Conservation (phyloP, 2,329 filamentous ascomycete species). For the Cadophora gregata region DNA sequence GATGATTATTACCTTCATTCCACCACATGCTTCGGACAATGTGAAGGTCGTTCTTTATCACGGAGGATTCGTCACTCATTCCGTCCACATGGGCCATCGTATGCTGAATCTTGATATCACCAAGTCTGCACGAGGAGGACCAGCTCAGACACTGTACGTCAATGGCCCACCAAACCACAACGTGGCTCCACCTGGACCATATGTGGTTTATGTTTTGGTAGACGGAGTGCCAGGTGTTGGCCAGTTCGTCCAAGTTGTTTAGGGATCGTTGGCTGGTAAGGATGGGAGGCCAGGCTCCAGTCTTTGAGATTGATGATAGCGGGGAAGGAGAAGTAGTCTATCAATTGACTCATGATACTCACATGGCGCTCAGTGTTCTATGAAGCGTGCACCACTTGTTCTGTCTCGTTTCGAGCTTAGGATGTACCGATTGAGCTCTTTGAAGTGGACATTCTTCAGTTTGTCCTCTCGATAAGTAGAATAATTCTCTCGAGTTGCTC, state of each 20-base stretch:
- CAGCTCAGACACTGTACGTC: slow-evolving; percentile 54
- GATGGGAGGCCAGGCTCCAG: not conserved
- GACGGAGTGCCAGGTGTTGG: slow-evolving; percentile 43
- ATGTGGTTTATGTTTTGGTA: slow-evolving; percentile 62
- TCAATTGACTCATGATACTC: slow-evolving; percentile 12
- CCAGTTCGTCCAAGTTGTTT: slow-evolving; percentile 41
- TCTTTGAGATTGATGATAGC: not conserved
- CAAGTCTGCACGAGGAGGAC: slow-evolving; percentile 52
- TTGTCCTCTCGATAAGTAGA: no score
- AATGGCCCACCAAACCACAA: slow-evolving; percentile 60
- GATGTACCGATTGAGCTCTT: no score
- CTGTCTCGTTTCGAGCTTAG: no score
- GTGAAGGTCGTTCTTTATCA: slow-evolving; percentile 61
- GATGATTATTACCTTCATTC: slow-evolving; percentile 56
- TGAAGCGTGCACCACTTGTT: not conserved
- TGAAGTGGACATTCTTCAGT: no score
- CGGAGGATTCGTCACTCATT: slow-evolving; percentile 66
- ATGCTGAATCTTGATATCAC: slow-evolving; percentile 59
- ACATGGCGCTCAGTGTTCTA: not conserved
- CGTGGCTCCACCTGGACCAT: slow-evolving; percentile 63
- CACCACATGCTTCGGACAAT: slow-evolving; percentile 48
- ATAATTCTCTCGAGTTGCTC: no score
- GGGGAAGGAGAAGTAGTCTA: not conserved
- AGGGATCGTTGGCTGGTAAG: slow-evolving; percentile 23
- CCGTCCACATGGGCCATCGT: slow-evolving; percentile 65